Conservation (phyloP, 2,329 filamentous ascomycete species). For the Neurospora sp. region DNA sequence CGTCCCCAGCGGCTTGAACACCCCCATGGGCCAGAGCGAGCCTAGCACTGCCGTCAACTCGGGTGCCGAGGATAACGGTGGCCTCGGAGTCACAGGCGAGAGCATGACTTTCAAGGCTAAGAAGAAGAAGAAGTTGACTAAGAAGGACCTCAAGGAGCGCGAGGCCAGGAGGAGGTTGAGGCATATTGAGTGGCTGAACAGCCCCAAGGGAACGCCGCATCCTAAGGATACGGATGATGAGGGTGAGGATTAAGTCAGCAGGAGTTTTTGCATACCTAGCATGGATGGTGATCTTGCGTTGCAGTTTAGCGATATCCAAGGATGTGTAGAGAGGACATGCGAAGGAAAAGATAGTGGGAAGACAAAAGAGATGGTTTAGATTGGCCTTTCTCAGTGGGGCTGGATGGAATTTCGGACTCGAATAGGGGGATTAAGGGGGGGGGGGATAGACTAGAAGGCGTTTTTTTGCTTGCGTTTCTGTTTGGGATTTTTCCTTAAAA, state of each 20-base stretch:
- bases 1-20: slow-evolving; percentile 48
- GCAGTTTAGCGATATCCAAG: background rate
- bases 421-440: background rate
- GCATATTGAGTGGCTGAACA: slow-evolving; percentile 78
- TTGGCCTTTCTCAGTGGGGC: background rate
- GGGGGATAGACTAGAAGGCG: background rate
- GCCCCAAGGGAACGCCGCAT: slow-evolving; percentile 72
- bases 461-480: background rate
- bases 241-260: slow-evolving; percentile 22
- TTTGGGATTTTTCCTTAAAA: background rate
- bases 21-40: slow-evolving; percentile 42
- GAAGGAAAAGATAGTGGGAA: background rate
- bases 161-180: slow-evolving; percentile 79
- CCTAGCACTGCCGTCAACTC: slow-evolving; percentile 61
- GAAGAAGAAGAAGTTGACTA: slow-evolving; percentile 99
- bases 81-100: slow-evolving; percentile 16
- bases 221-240: slow-evolving; percentile 72
- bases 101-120: slow-evolving; percentile 78
- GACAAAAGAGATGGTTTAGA: background rate
- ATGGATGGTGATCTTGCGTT: background rate
- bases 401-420: background rate
- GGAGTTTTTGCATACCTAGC: background rate
- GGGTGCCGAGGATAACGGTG: slow-evolving; percentile 70
- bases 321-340: background rate
- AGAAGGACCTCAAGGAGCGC: slow-evolving; percentile 89